These are phyloP conservation scores for Yamadazyma conglobata DNA, from an alignment of 1,139 yeast species.

Conservation along the genomic window DNA sequence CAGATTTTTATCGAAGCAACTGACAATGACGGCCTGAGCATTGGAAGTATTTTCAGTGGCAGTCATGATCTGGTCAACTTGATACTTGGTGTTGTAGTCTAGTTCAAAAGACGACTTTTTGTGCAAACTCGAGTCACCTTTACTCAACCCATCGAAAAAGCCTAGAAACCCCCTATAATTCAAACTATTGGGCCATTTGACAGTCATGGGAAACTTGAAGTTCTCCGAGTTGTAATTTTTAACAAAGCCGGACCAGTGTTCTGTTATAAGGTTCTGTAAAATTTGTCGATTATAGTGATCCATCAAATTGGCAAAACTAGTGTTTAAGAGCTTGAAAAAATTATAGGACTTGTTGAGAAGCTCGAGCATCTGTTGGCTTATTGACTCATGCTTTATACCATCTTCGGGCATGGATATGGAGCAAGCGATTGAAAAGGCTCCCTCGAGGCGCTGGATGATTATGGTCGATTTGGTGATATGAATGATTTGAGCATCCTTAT, in stretches of 20 bases:
- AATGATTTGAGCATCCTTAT: constrained; percentile 19
- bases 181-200: constrained; percentile 37
- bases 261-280: constrained; percentile 18
- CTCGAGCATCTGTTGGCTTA: constrained; percentile 26
- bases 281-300: constrained; percentile 17
- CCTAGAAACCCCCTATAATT: constrained; percentile 39
- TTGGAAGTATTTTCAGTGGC: not conserved
- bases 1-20: constrained; percentile 20
- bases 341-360: constrained; percentile 23
- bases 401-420: constrained; percentile 19
- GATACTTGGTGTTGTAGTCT: constrained; percentile 14
- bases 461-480: constrained; percentile 27
- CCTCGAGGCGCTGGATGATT: constrained; percentile 26
- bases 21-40: constrained; percentile 28
- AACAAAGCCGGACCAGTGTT: constrained; percentile 32
- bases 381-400: constrained; percentile 19
- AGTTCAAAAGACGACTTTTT: constrained; percentile 32
- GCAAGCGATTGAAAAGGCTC: constrained; percentile 26
- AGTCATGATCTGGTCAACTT: constrained; percentile 18
- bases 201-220: constrained; percentile 21
- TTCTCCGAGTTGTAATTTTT: constrained; percentile 24
- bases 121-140: constrained; percentile 9
- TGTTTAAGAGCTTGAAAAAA: constrained; percentile 27
- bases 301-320: constrained; percentile 20
- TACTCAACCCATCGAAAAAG: constrained; percentile 17